Evolutionary conservation across 345 rosid genomes (phyloP).

Genomic region (Stellera chamaejasme): DNA sequence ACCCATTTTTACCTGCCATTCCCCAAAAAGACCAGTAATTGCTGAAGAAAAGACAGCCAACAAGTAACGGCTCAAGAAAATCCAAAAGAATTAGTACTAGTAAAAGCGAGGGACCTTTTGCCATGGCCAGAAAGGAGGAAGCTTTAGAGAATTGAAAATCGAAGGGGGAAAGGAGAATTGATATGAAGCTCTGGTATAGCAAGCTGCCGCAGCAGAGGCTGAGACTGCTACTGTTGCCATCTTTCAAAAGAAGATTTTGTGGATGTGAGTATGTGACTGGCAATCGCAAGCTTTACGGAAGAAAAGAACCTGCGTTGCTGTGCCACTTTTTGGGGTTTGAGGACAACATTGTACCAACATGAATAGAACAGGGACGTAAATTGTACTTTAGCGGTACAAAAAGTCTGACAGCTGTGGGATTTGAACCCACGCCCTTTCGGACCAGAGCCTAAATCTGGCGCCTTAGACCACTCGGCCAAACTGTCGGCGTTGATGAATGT

Average conservation of each 20-base stretch:
- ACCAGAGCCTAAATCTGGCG: constrained; percentile 99
- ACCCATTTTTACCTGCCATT: constrained; percentile 70
- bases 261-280: not conserved
- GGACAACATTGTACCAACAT: too few species aligned
- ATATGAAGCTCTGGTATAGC: constrained; percentile 24
- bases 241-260: not conserved
- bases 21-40: not conserved
- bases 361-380: too few species aligned
- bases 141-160: constrained; percentile 46
- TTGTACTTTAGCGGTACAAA: too few species aligned
- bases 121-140: constrained; percentile 88
- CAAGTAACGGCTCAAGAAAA: too few species aligned
- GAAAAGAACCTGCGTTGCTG: too few species aligned
- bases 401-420: constrained; percentile 87
- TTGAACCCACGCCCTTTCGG: constrained; percentile 99
- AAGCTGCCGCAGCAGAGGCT: constrained; percentile 18
- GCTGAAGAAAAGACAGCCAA: not conserved
- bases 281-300: too few species aligned
- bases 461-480: constrained; percentile 99
- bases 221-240: constrained; percentile 26
- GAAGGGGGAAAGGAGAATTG: constrained; percentile 21
- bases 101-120: constrained; percentile 35
- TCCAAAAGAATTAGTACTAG: not conserved
- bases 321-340: too few species aligned
- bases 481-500: constrained; percentile 25